Conservation (phyloP, 495 filamentous ascomycete genomes). For the Lasiosphaeria hispida region DNA sequence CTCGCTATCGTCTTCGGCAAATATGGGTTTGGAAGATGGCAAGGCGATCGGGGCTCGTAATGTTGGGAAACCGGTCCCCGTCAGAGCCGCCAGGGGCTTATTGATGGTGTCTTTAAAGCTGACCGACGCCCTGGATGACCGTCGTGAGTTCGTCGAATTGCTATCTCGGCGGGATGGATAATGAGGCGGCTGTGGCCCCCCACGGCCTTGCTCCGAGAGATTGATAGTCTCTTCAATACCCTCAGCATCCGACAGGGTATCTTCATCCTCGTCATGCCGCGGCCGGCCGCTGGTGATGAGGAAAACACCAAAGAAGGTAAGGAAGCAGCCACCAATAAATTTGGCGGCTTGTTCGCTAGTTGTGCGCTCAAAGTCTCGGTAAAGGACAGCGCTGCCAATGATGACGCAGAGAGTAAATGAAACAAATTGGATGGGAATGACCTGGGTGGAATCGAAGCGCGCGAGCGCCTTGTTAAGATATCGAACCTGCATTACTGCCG, state of each 20-base stretch:
- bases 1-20: slow-evolving; percentile 13
- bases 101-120: slow-evolving; percentile 31
- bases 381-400: slow-evolving; percentile 85
- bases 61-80: slow-evolving; percentile 24
- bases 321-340: slow-evolving; percentile 81
- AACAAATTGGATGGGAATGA: slow-evolving; percentile 96
- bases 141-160: slow-evolving; percentile 30
- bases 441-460: slow-evolving; percentile 93
- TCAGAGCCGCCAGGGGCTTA: slow-evolving; percentile 20
- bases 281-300: slow-evolving; percentile 75
- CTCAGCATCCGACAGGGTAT: slow-evolving; percentile 52
- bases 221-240: slow-evolving; percentile 52
- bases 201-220: slow-evolving; percentile 38
- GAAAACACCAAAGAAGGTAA: slow-evolving; percentile 94
- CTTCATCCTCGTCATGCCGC: slow-evolving; percentile 48
- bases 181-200: slow-evolving; percentile 13
- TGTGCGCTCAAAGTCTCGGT: slow-evolving; percentile 87
- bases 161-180: slow-evolving; percentile 16
- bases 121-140: slow-evolving; percentile 42
- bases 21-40: background rate
- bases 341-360: slow-evolving; percentile 66
- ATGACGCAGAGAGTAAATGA: slow-evolving; percentile 95
- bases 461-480: slow-evolving; percentile 94
- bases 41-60: slow-evolving; percentile 15
- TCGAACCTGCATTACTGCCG: slow-evolving; percentile 90